These are phyloP conservation scores for Blastobotrys buckinghamii DNA, from an alignment of 1,139 yeast genomes.

Conservation along the genomic window DNA sequence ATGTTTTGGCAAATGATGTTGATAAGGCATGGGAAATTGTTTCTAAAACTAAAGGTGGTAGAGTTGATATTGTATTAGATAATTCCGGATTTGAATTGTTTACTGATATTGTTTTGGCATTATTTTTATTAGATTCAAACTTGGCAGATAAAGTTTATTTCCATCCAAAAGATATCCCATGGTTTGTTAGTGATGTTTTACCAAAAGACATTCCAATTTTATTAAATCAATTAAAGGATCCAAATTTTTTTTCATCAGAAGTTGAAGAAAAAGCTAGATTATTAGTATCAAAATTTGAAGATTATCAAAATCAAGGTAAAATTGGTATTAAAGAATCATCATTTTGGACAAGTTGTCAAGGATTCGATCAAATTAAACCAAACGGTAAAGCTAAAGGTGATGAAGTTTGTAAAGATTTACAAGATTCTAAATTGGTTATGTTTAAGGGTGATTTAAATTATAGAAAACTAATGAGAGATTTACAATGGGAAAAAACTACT, in stretches of 20 bases:
- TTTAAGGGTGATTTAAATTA: slow-evolving; percentile 96
- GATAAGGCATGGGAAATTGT: slow-evolving; percentile 54
- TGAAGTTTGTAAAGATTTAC: slow-evolving; percentile 45
- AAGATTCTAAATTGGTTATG: slow-evolving; percentile 62
- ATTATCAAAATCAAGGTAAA: slow-evolving; percentile 44
- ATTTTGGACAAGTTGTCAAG: slow-evolving; percentile 79
- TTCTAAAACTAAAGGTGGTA: slow-evolving; percentile 32
- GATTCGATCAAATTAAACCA: slow-evolving; percentile 61
- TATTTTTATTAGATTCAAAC: slow-evolving; percentile 69
- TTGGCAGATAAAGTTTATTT: slow-evolving; percentile 59
- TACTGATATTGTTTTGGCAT: slow-evolving; percentile 72
- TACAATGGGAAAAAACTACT: slow-evolving; percentile 80
- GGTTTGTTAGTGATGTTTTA: slow-evolving; percentile 97
- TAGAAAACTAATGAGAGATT: slow-evolving; percentile 87
- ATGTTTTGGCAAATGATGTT: slow-evolving; percentile 74
- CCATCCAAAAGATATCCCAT: slow-evolving; percentile 88
- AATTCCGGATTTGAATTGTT: slow-evolving; percentile 93
- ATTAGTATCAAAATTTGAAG: slow-evolving; percentile 46
- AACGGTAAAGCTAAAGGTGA: slow-evolving; percentile 54
- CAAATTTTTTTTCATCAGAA: slow-evolving; percentile 46
- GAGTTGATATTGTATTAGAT: slow-evolving; percentile 85
- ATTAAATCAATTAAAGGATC: slow-evolving; percentile 51
- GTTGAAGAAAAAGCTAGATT: slow-evolving; percentile 36
- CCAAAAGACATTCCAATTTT: slow-evolving; percentile 66
- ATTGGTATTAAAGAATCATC: slow-evolving; percentile 56